Evolutionary conservation across 1,284 basidiomycete species (phyloP), one percentile per base, ranked within the genome.

Genomic region (Ganoderma meredithae): DNA sequence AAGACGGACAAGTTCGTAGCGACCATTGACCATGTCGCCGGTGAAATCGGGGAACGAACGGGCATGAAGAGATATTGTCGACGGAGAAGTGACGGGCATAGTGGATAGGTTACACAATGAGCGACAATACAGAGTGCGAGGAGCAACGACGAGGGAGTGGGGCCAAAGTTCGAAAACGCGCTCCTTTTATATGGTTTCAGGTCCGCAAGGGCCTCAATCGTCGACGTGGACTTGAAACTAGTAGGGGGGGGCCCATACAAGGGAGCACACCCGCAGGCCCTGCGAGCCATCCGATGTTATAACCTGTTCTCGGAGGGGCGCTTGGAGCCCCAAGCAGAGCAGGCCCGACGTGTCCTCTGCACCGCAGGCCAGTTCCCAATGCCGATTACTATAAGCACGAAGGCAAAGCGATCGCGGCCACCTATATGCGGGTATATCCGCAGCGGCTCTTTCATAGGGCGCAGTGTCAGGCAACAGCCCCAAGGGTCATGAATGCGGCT

Each of bases 31-130:
- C 6, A 0, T 55, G 36, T 4, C 17, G 22, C 63, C 67, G 43
- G 63, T 64, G 56, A 74, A 65, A 66, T 73, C 64, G 41, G 73
- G 67, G 55, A 72, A 69, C 58, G 65, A 33, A n/a, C 60, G 27
- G 22, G 67, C 22, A 40, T 52, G 65, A 65, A 53, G 36, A 25
- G 47, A 13, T 62, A 64, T 64, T 25, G 10, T 61, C 31, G 41
- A 39, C 31, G 47, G 43, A n/a, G 53, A 41, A n/a, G 56, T 58
- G 56, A 19, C 36, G 17, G 47, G 47, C 47, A 49, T 40, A 22
- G 22, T 40, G 36, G 25, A 12, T 13, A 55, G 53, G n/a, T 31
- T 17, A n/a, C 39, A 27, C 22, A 13, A 27, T 17, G 22, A 40
- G 6, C 22, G 36, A n/a, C 25, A 15, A n/a, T 40, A 9, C 33